Conservation (phyloP, 2,329 filamentous ascomycete species). For the Penicillium sp. region DNA sequence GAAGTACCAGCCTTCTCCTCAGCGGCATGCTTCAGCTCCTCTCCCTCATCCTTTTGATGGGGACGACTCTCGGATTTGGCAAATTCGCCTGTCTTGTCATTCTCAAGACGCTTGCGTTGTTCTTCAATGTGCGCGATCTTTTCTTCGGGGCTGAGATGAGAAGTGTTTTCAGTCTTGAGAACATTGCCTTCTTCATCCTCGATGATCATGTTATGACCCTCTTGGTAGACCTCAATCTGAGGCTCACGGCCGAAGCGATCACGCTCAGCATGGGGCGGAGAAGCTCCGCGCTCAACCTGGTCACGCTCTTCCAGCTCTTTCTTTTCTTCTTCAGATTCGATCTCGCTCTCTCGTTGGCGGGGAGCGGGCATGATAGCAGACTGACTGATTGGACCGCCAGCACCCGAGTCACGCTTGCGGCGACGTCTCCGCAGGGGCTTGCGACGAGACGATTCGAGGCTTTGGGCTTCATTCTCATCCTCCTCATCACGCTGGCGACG, state of each 20-base stretch:
- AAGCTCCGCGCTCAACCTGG: slow-evolving; percentile 39
- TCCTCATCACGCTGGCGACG: slow-evolving; percentile 75
- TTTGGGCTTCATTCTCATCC: slow-evolving; percentile 54
- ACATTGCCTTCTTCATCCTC: slow-evolving; percentile 90
- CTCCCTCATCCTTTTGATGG: slow-evolving; percentile 47
- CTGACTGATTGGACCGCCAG: slow-evolving; percentile 84
- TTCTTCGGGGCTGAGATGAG: slow-evolving; percentile 56
- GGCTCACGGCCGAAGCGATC: slow-evolving; percentile 38
- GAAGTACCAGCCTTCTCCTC: slow-evolving; percentile 38
- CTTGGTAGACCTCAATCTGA: slow-evolving; percentile 71
- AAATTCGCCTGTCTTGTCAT: slow-evolving; percentile 50
- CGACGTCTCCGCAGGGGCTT: slow-evolving; percentile 56
- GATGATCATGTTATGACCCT: slow-evolving; percentile 76
- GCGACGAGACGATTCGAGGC: slow-evolving; percentile 59
- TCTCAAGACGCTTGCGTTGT: slow-evolving; percentile 56
- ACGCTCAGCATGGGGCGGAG: slow-evolving; percentile 37
- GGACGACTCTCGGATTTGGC: slow-evolving; percentile 49
- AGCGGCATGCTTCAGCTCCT: slow-evolving; percentile 43
- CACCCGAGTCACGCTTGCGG: slow-evolving; percentile 71
- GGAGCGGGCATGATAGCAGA: slow-evolving; percentile 78
- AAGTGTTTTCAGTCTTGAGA: slow-evolving; percentile 62
- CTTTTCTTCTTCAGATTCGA: slow-evolving; percentile 23
- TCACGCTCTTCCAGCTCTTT: slow-evolving; percentile 31
- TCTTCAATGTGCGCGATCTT: slow-evolving; percentile 59
- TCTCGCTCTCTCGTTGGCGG: slow-evolving; percentile 36